phyloP scores from a whole-genome alignment of 257 asterid species.

The Ocimum tenuiflorum region DNA sequence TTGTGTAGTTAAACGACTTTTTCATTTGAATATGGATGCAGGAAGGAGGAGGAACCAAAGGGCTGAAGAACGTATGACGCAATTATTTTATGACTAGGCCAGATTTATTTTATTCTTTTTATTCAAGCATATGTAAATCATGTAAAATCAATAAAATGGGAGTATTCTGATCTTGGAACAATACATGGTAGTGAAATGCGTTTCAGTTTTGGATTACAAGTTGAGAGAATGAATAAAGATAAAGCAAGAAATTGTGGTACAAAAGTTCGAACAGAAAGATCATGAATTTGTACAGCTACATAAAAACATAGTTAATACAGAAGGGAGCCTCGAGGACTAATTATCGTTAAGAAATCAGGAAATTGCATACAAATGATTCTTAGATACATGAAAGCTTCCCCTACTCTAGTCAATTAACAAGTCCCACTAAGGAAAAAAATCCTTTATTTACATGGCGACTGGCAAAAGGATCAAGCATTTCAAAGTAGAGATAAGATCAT shows the following conservation, averaged over 20 bases:
- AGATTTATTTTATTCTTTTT: conserved; percentile 1
- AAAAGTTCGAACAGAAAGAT: neutral
- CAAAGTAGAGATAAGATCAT: conserved; percentile 9
- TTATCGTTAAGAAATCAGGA: neutral
- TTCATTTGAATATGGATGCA: conserved; percentile 21
- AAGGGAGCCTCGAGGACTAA: neutral
- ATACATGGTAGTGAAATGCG: no score
- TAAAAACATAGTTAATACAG: neutral
- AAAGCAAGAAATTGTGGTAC: no score
- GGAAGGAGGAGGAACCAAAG: conserved; percentile 44
- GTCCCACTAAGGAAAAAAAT: neutral
- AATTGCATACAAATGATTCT: neutral
- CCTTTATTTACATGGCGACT: conserved; percentile 22
- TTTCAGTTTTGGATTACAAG: no score
- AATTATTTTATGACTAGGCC: neutral
- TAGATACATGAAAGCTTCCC: neutral
- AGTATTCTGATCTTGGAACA: neutral
- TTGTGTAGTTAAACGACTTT: neutral
- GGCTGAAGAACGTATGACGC: conserved; percentile 27
- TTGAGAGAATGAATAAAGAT: no score
- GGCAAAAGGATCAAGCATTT: neutral
- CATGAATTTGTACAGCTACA: neutral
- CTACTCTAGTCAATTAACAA: neutral
- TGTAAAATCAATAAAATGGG: neutral
- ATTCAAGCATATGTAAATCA: neutral